Evolutionary conservation across 352 stramenopile species (phyloP), one percentile per base, ranked within the genome.

Genomic region (Phytophthora pseudosyringae): DNA sequence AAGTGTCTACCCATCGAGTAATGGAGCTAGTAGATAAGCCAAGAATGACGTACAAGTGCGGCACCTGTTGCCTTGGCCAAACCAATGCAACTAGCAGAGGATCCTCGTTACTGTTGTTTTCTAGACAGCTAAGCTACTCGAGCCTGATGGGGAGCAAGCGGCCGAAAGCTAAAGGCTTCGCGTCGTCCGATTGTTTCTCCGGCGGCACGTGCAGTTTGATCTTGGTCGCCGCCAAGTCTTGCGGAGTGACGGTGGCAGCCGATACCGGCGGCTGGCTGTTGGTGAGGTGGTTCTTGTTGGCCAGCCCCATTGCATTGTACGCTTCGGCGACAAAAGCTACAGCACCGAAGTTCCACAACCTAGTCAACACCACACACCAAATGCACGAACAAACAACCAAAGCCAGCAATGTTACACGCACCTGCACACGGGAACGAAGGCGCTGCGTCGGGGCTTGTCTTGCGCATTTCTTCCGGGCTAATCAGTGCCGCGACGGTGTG

Each of bases 1-100:
- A 93, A 91, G 73, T 95, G 87, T 64, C 76, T 94, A 35, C 69
- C 85, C 21, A 73, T 87, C 32, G 85, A 91, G 48, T 79, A 59
- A 69, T 28, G 36, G 11, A 49, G 15, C 29, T 2, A 62, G 9
- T 58, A 56, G 15, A 5, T 29, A 53, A 38, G 18, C 16, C 25
- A 36, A 59, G 8, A 15, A 13, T 48, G 25, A 15, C 3, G n/a
- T 31, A 36, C 11, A 13, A 39, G 16, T n/a, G n/a, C 26, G 41
- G n/a, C 53, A 44, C 41, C 53, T 12, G 43, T 9, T 51, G 31
- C 21, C 21, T 40, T 38, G 9, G 16, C 29, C 16, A 52, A 38
- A 31, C 29, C 31, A 58, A 61, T 47, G 25, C 58, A 52, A 50
- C 9, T 21, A 21, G 21, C 21, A 26, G 63, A 45, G n/a, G 12